Conservation (phyloP, 805 yeast genomes). For the Wickerhamomyces bovis region DNA sequence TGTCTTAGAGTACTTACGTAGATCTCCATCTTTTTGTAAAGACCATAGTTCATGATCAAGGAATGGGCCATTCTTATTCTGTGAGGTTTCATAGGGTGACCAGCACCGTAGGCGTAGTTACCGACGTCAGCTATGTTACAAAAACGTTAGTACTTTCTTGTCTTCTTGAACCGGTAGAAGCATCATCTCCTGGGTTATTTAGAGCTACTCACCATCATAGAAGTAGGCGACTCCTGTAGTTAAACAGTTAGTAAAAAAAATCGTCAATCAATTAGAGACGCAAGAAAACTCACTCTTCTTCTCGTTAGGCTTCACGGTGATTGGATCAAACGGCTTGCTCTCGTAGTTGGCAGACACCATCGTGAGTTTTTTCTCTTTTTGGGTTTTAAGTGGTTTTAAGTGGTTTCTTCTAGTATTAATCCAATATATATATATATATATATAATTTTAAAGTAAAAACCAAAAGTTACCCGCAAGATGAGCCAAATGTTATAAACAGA, state of each 20-base stretch:
- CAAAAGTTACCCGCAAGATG: too few relatives aligned
- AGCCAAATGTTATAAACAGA: too few relatives aligned
- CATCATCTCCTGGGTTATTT: not conserved
- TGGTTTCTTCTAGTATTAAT: too few relatives aligned
- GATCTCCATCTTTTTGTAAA: constrained; percentile 86
- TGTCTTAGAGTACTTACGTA: constrained; percentile 29
- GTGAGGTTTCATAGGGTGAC: constrained; percentile 98
- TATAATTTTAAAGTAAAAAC: too few relatives aligned
- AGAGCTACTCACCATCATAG: constrained; percentile 55
- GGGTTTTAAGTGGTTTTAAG: too few relatives aligned
- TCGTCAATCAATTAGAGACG: not conserved
- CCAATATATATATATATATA: too few relatives aligned
- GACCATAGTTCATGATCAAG: constrained; percentile 73
- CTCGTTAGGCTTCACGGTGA: constrained; percentile 48
- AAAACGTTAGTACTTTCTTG: constrained; percentile 16
- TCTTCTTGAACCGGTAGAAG: not conserved
- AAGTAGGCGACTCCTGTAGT: constrained; percentile 57
- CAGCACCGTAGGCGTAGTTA: constrained; percentile 90
- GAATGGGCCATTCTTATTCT: constrained; percentile 92
- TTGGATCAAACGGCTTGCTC: constrained; percentile 56
- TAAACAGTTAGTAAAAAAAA: constrained; percentile 9
- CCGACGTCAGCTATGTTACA: constrained; percentile 75
- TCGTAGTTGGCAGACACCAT: constrained; percentile 23
- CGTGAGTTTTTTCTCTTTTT: not conserved
- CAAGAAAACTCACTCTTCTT: constrained; percentile 35